These are phyloP conservation scores for Penicillium ochrochloron DNA, from an alignment of 495 filamentous ascomycete genomes.

Conservation along the genomic window DNA sequence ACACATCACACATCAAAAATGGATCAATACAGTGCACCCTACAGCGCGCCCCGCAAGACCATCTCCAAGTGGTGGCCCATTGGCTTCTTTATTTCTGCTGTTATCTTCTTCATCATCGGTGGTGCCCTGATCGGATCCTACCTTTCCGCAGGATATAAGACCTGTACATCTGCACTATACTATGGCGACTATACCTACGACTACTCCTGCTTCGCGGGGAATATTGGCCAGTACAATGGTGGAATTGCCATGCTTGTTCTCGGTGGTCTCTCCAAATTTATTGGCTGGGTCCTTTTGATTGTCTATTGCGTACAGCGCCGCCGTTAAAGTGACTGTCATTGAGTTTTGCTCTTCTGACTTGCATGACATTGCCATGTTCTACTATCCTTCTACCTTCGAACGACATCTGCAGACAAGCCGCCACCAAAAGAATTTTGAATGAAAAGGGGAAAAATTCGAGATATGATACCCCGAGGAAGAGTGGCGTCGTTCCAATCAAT, in stretches of 20 bases:
- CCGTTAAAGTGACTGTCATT: conserved; percentile 6
- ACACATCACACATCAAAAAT: not conserved
- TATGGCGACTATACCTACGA: conserved; percentile 14
- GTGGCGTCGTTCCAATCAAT: not conserved
- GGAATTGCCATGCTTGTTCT: conserved; percentile 24
- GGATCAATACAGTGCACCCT: not conserved
- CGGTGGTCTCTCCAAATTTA: conserved; percentile 25
- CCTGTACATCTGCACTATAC: conserved; percentile 13
- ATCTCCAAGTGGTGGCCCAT: conserved; percentile 29
- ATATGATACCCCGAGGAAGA: not conserved
- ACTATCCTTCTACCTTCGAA: not conserved
- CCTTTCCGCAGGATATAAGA: conserved; percentile 7
- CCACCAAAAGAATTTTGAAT: not conserved
- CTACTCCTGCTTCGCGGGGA: conserved; percentile 12
- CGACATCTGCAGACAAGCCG: not conserved
- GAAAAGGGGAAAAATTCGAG: not conserved
- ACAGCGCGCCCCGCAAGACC: not conserved
- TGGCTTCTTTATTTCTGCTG: conserved; percentile 25
- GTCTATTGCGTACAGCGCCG: conserved; percentile 29
- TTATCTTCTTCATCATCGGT: conserved; percentile 30
- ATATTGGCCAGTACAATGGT: conserved; percentile 24
- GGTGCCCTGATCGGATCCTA: conserved; percentile 29
- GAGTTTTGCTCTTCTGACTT: not conserved
- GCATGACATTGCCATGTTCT: not conserved
- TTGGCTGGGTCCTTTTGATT: conserved; percentile 27